Evolutionary conservation across 2,329 filamentous ascomycete species (phyloP).

Genomic region (Ophiosphaerella narmari): DNA sequence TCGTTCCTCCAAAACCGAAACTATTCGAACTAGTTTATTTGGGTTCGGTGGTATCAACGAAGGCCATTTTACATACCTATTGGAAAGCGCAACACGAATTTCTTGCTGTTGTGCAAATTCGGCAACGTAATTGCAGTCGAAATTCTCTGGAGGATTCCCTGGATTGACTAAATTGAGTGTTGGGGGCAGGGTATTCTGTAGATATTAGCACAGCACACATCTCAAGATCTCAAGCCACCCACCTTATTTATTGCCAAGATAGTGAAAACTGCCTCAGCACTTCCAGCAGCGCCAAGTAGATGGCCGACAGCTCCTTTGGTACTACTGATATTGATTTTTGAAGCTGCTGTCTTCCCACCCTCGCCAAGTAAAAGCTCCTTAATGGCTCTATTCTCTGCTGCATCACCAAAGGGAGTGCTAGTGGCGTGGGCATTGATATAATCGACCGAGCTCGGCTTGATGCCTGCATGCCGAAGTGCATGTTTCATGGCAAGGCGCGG

Average conservation of each 20-base stretch:
- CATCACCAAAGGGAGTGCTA: constrained; percentile 81
- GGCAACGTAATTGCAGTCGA: constrained; percentile 85
- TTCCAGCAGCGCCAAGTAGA: constrained; percentile 86
- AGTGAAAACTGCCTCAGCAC: constrained; percentile 85
- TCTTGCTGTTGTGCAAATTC: constrained; percentile 69
- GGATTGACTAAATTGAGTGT: constrained; percentile 79
- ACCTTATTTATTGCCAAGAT: constrained; percentile 80
- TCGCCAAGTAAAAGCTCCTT: constrained; percentile 74
- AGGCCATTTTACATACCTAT: constrained; percentile 44
- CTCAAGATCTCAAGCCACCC: constrained; percentile 37
- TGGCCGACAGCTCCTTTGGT: constrained; percentile 94
- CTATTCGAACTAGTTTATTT: constrained; percentile 52
- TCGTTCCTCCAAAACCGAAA: constrained; percentile 97
- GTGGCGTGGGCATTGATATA: constrained; percentile 98
- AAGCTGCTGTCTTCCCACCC: constrained; percentile 65
- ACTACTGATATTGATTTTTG: constrained; percentile 80
- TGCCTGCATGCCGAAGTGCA: constrained; percentile 72
- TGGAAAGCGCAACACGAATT: constrained; percentile 79
- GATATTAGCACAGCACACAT: constrained; percentile 13
- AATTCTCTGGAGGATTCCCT: constrained; percentile 62
- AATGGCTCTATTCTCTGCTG: constrained; percentile 85
- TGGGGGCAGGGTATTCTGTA: constrained; percentile 76
- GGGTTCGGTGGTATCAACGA: no score
- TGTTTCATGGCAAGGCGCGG: constrained; percentile 84
- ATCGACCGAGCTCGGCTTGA: constrained; percentile 73